A percentile compares a stretch with the other conserved stretches of the same genome.
Evolutionary conservation across 179 eudicot genomes (phyloP).

Genomic region (Sideroxylon spinosum): DNA sequence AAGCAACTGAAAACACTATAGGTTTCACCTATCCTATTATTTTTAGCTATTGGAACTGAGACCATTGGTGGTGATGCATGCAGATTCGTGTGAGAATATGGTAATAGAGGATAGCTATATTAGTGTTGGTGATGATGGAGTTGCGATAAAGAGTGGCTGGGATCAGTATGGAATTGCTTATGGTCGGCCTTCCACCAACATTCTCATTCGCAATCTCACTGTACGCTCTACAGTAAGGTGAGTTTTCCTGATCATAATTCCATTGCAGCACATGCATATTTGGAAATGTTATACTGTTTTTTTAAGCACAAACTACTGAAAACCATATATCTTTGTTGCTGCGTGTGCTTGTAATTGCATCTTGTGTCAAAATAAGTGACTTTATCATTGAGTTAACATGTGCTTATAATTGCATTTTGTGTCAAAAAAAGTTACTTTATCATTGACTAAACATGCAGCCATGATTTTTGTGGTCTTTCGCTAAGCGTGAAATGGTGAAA

Average conservation of each 20-base stretch:
- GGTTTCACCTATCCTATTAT: background rate
- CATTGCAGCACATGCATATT: background rate
- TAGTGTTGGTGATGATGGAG: constrained; percentile 93
- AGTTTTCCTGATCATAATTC: constrained; percentile 5
- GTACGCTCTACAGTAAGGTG: constrained; percentile 90
- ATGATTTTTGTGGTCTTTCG: background rate
- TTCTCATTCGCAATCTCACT: constrained; percentile 80
- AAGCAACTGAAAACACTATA: background rate
- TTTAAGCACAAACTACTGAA: background rate
- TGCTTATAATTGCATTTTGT: background rate
- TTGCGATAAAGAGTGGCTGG: constrained; percentile 99
- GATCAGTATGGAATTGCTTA: constrained; percentile 91
- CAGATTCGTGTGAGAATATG: constrained; percentile 97
- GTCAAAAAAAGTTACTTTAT: background rate
- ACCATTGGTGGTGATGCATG: background rate
- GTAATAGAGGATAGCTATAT: constrained; percentile 89
- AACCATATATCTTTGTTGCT: background rate
- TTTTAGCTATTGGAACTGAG: background rate
- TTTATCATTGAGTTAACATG: background rate
- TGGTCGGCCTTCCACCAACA: constrained; percentile 74
- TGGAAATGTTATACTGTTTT: background rate
- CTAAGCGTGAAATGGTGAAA: background rate
- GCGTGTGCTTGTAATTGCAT: background rate
- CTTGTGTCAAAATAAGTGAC: background rate
- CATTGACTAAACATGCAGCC: background rate